Evolutionary conservation across 1,139 yeast species (phyloP), one percentile per base, ranked within the genome.

Genomic region (Geotrichum bryndzae): DNA sequence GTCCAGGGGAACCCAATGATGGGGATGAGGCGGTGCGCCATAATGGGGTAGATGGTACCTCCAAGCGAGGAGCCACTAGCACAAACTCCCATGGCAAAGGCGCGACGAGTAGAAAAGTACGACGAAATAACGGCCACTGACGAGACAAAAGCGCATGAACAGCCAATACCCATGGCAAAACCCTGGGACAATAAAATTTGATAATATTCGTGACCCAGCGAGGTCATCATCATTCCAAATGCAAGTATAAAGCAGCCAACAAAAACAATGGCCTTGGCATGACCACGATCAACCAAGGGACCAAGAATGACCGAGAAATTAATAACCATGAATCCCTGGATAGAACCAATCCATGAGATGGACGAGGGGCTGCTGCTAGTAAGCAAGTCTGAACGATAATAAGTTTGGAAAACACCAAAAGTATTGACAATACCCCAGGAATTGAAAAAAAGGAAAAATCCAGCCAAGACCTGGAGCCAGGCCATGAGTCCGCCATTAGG

Each of bases 261-360:
- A 35, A 74, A 70, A 23, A 73, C 62, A 55, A 73, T 63, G 3
- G 57, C 53, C 54, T 68, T 67, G 57, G 69, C 65, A 60, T 69
- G 71, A n/a, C 75, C 77, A 35, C 65, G 65, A 67, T 87, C 92
- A 68, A 85, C 83, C 13, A 85, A 66, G 1, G 84, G 83, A 0
- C 92, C 94, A 57, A 81, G 79, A 46, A 85, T 70, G n/a, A 85
- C 79, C 0, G 85, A 82, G 7, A 84, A 80, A 48, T 82, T 77
- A 64, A 82, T 80, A 66, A 85, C 76, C n/a, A 84, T 76, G 61
- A 85, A 84, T 54, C 80, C 76, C 65, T 80, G 83, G 22, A 85
- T 72, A 0, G 88, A 80, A 65, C 86, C 86, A 33, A 86, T 81
- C 90, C 90, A 86, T 2, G 88, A 83, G 3, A 84, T 78, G 6